phyloP scores from a whole-genome alignment of 202 grass and related monocot species.

The Digitaria exilis region DNA sequence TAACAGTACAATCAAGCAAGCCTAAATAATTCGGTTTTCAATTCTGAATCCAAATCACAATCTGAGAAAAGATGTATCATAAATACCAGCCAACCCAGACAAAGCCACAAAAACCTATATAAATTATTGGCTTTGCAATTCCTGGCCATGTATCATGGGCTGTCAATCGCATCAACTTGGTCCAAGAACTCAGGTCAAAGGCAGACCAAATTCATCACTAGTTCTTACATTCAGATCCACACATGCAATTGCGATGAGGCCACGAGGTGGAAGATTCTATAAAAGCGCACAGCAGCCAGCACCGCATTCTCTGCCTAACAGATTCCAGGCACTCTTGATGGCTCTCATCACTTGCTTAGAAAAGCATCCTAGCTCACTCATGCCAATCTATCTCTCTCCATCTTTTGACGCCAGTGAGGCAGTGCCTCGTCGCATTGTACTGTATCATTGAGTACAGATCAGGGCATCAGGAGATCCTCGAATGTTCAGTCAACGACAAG shows the following conservation, averaged over 20 bases:
- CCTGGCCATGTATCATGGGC: not conserved
- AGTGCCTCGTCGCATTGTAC: conserved; percentile 11
- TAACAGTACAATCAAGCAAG: not conserved
- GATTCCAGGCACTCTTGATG: conserved; percentile 50
- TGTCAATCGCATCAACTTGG: conserved; percentile 11
- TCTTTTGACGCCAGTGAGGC: conserved; percentile 8
- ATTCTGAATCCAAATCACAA: not conserved
- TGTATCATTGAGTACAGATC: conserved; percentile 6
- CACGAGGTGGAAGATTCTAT: conserved; percentile 32
- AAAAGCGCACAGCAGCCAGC: conserved; percentile 23
- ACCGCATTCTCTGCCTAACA: conserved; percentile 21
- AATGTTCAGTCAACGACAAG: conserved; percentile 24
- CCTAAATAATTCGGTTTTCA: conserved; percentile 38
- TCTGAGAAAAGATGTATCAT: not conserved
- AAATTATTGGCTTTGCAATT: not conserved
- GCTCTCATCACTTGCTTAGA: conserved; percentile 33
- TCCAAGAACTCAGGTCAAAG: conserved; percentile 20
- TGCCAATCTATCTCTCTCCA: not conserved
- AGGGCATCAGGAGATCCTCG: conserved; percentile 15
- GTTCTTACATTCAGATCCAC: conserved; percentile 6
- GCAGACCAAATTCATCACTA: not conserved
- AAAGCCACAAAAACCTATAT: not conserved
- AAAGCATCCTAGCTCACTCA: not conserved
- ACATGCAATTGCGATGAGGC: conserved; percentile 14
- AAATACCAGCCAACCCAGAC: not conserved